Percentiles rank a stretch among this genome's conserved stretches.
Evolutionary conservation across 768 basidiomycete genomes (phyloP).

Genomic region (Hericium alpestre): DNA sequence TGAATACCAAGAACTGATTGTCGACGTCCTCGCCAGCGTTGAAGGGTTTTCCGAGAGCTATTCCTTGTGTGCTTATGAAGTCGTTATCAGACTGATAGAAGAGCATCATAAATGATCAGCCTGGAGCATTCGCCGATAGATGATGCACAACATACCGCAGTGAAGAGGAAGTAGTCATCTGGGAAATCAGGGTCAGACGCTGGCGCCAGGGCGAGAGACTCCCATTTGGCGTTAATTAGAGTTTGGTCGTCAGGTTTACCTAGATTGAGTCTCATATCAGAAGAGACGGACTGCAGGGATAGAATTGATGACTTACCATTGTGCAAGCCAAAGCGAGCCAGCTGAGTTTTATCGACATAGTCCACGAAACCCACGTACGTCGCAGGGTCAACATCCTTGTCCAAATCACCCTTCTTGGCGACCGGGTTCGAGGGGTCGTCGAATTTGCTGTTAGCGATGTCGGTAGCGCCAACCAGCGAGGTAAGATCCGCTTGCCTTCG

Average conservation of each 20-base stretch:
- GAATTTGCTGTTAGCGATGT: constrained; percentile 47
- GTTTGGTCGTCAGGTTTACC: constrained; percentile 38
- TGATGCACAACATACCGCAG: constrained; percentile 26
- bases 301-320: constrained; percentile 31
- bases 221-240: constrained; percentile 60
- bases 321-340: constrained; percentile 54
- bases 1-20: constrained; percentile 53
- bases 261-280: constrained; percentile 13
- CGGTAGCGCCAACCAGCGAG: constrained; percentile 45
- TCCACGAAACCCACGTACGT: constrained; percentile 47
- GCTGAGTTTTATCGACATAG: constrained; percentile 40
- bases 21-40: constrained; percentile 47
- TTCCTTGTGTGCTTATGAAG: constrained; percentile 45
- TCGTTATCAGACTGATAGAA: constrained; percentile 46
- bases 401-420: constrained; percentile 37
- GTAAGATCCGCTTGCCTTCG: constrained; percentile 49
- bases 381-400: constrained; percentile 37
- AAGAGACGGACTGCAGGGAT: neutral
- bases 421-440: constrained; percentile 44
- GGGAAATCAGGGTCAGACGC: constrained; percentile 39
- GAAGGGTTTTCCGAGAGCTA: constrained; percentile 39
- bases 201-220: constrained; percentile 50
- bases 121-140: neutral
- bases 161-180: constrained; percentile 61
- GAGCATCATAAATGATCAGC: neutral